These are phyloP conservation scores for Stellera chamaejasme DNA, from an alignment of 345 rosid genomes.

Conservation along the genomic window DNA sequence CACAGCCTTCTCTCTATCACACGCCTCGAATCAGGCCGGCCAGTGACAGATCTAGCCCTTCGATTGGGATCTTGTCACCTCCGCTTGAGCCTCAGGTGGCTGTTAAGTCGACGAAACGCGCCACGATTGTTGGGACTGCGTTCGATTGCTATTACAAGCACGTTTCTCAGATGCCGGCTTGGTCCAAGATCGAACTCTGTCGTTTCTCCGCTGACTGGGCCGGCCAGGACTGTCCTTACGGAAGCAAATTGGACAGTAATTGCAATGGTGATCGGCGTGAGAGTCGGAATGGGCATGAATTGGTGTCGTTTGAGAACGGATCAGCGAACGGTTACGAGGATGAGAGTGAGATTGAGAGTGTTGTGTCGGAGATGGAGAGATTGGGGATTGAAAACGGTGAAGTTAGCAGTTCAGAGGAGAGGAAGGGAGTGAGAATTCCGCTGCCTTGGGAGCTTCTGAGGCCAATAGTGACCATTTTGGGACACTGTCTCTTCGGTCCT, in stretches of 20 bases:
- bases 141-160: constrained; percentile 74
- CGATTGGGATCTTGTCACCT: constrained; percentile 49
- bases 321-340: neutral
- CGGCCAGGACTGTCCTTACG: constrained; percentile 74
- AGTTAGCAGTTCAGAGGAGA: constrained; percentile 19
- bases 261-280: constrained; percentile 24
- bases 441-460: constrained; percentile 92
- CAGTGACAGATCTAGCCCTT: constrained; percentile 27
- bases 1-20: constrained; percentile 90
- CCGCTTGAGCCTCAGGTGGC: constrained; percentile 73
- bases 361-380: constrained; percentile 29
- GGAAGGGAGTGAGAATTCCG: constrained; percentile 63
- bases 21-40: constrained; percentile 40
- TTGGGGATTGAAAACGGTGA: constrained; percentile 30
- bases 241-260: constrained; percentile 28
- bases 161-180: constrained; percentile 76
- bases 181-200: constrained; percentile 88
- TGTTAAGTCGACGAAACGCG: constrained; percentile 77
- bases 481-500: constrained; percentile 85
- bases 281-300: constrained; percentile 17
- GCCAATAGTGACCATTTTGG: constrained; percentile 65
- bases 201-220: constrained; percentile 62
- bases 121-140: constrained; percentile 54
- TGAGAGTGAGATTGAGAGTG: constrained; percentile 21
- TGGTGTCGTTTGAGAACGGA: constrained; percentile 4